Base-by-base conservation (phyloP, 2,329 filamentous ascomycete species). In the Pseudogymnoascus sp. region DNA sequence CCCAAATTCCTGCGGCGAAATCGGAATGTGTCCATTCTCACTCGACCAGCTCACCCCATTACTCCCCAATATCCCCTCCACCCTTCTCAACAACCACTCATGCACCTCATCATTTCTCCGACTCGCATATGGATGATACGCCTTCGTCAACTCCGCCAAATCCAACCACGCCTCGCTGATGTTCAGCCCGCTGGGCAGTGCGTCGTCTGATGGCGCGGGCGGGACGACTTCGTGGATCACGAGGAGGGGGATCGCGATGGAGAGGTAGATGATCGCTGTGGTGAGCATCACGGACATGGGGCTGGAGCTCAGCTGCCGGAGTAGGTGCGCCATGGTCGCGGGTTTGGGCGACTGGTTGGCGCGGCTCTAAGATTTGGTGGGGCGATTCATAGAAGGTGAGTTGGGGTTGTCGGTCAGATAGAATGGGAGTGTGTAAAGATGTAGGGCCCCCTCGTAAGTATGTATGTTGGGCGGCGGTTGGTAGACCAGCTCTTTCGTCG, bases 41-140 rank as follows among this genome's bases (percentile, higher is more conserved):
- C 73, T 75, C 2, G 71, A 76, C 72, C 79, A 85, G 0, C 76
- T 69, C 10, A 82, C 80, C 1, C 76, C 77, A 72, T 89, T 91
- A 21, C 79, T 77, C 34, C 83, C 77, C 67, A 93, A 75, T 65
- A 96, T 95, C 39, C 82, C 78, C 66, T 86, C 78, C 64, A 96
- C 83, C 65, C 92, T 85, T 16, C 78, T 71, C 66, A 97, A 78
- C 36, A 97, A 78, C 81, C 88, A 97, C 36, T 84, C 78, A 66
- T 90, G 86, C 36, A 97, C 86, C 23, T 85, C 79, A 69, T 96
- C 93, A 73, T 97, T 97, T 65, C 84, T 81, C 65, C 81, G 87
- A 68, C 89, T 93, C 76, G 96, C 97, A 78, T 91, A 96, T 0
- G 95, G 93, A 73, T 96, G 95, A 72, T 89, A 95, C 1, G 81